Evolutionary conservation across 1,284 basidiomycete genomes (phyloP), one percentile per base, ranked within the genome.

Genomic region (Marasmius tenuissimus): DNA sequence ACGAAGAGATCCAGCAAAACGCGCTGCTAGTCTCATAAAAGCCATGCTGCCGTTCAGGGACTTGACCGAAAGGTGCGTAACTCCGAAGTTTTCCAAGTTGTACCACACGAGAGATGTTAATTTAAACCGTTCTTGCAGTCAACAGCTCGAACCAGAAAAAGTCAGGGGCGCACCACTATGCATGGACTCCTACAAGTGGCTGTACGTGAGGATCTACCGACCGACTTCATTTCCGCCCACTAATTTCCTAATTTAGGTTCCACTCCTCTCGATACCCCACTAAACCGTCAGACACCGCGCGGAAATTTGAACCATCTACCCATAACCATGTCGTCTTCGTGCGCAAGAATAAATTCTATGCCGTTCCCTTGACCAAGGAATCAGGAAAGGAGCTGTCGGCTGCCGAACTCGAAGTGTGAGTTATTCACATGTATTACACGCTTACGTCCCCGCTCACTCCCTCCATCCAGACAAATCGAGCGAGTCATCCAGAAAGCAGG

Each of bases 251-350:
- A 22, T 34, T 11, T 62, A 91, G 89, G 20, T 98, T 99, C 86
- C 97, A 98, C 76, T 82, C 95, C 4, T 88, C 85, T 50, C 89
- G 97, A 34, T 91, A 96, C 73, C 97, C 97, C 3, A 83, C 82
- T 60, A 89, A 91, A 67, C 91, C 92, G 0, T 86, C 89, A 8
- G 97, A 99, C 73, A 91, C 87, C 0, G 94, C 94, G 4, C 77
- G 78, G 63, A 96, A 96, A 74, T 97, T 94, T 74, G 87, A 94
- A 67, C 80, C 91, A 5, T 74, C 79, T 53, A 75, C 81, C 22
- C 85, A 98, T 78, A 92, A 97, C 71, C 94, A 97, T 74, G 85
- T 98, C 70, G 87, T 97, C 33, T 94, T 98, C 57, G 76, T 97
- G 18, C 87, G 95, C 64, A 97, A 97, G 77, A 96, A 97, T 78